Evolutionary conservation across 2,329 filamentous ascomycete species (phyloP), one percentile per base, ranked within the genome.

Genomic region (Ophiosphaerella korrae): DNA sequence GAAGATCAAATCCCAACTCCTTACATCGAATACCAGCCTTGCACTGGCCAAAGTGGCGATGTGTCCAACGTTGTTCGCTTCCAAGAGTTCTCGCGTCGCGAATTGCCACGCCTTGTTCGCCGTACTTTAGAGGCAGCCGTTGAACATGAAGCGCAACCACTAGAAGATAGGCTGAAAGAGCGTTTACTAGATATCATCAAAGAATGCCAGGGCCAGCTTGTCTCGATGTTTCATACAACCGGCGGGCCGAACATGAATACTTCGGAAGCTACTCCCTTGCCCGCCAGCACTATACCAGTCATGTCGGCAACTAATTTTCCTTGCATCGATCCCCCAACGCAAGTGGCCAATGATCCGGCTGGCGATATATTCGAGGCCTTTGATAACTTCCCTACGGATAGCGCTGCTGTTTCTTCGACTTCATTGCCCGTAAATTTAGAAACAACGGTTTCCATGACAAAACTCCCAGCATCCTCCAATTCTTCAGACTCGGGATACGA

Each of bases 121-220:
- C 49, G 60, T 1, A 65, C 58, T 2, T 57, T 67, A 7, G 62
- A 67, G 50, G 48, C 54, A 12, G 62, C 55, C 6, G 50, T 66
- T 6, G 63, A 66, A 32, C 53, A 64, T 45, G 64, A 67, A 53
- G 55, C 62, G 3, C 57, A 64, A n/a, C 62, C 63, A 3, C 38
- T 66, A 3, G 63, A 66, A 40, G 64, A 65, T 7, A 61, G 57
- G 32, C 41, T 67, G 4, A 67, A 62, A 40, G 61, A 64, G n/a
- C 52, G 55, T 5, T 60, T 67, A 9, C 55, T 66, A 2, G 62
- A 66, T 39, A 65, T 67, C 23, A 62, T 67, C 0, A 50, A 49
- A 13, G 57, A 62, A 31, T 66, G 63, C 21, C 62, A 66, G 36
- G 49, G 50, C 7, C 58, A 65, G 38, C 51, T 67, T 2, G 53